These are phyloP conservation scores for Psilocybe cyanescens DNA, from an alignment of 768 basidiomycete species.

Conservation along the genomic window DNA sequence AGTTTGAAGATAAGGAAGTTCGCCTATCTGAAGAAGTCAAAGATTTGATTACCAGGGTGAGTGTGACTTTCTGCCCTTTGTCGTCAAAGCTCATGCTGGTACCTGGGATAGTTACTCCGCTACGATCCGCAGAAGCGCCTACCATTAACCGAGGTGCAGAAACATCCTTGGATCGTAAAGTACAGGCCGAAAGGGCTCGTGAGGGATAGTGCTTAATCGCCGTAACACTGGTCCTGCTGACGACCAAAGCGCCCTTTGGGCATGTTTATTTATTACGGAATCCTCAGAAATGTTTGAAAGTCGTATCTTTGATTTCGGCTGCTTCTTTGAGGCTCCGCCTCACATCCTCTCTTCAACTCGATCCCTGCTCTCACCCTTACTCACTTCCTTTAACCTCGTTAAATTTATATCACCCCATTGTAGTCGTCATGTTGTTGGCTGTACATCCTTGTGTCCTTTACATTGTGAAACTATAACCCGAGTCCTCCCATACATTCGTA, in stretches of 20 bases:
- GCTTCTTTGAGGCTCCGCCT: neutral
- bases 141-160: conserved; percentile 71
- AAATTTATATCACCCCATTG: neutral
- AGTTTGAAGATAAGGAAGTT: conserved; percentile 39
- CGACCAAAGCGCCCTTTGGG: neutral
- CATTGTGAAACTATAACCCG: neutral
- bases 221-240: neutral
- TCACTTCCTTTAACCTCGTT: neutral
- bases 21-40: conserved; percentile 70
- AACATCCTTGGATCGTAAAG: conserved; percentile 87
- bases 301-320: neutral
- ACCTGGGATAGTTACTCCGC: conserved; percentile 68
- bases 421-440: neutral
- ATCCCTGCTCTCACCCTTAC: neutral
- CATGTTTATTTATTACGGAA: too few relatives aligned
- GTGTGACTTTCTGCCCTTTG: conserved; percentile 23
- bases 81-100: neutral
- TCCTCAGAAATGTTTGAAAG: too few relatives aligned
- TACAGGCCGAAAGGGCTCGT: conserved; percentile 52
- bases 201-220: conserved; percentile 20
- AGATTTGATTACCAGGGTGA: conserved; percentile 65
- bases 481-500: neutral
- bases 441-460: neutral
- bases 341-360: neutral
- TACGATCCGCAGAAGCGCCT: conserved; percentile 81